Percentiles rank a stretch among this genome's conserved stretches.
Evolutionary conservation across 306 rosid species (phyloP).

Genomic region (Abrus pulchellus): DNA sequence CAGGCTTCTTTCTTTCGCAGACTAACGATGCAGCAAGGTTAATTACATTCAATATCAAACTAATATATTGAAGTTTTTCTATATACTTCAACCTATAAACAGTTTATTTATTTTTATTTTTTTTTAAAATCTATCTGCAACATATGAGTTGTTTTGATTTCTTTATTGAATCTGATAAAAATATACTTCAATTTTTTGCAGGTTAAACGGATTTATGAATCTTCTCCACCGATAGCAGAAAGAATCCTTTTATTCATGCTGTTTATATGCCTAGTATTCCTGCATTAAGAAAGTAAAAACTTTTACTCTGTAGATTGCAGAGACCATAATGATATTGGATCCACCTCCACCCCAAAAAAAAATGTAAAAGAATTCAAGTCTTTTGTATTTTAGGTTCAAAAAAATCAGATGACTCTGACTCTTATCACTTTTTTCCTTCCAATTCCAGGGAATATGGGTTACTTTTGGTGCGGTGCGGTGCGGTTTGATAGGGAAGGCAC

Average conservation of each 20-base stretch:
- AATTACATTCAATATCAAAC: no score
- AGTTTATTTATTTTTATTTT: no score
- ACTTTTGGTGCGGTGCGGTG: slow-evolving; percentile 88
- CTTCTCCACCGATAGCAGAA: slow-evolving; percentile 70
- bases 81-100: no score
- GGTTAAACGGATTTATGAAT: slow-evolving; percentile 73
- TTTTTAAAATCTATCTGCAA: neutral
- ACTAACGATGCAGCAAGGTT: no score
- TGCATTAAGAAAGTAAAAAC: slow-evolving; percentile 79
- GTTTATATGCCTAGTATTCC: slow-evolving; percentile 81
- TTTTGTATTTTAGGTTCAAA: neutral
- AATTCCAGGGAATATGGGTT: slow-evolving; percentile 89
- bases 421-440: slow-evolving; percentile 8
- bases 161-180: slow-evolving; percentile 42
- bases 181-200: slow-evolving; percentile 48
- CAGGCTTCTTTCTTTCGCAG: no score
- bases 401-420: slow-evolving; percentile 28
- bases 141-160: slow-evolving; percentile 37
- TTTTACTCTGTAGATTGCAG: slow-evolving; percentile 36
- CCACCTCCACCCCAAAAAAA: neutral
- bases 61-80: no score
- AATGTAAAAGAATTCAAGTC: no score
- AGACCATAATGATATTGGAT: no score
- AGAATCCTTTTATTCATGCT: slow-evolving; percentile 73
- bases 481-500: slow-evolving; percentile 93